Evolutionary conservation across 2,329 filamentous ascomycete species (phyloP).

Genomic region (Daldinia sp.): DNA sequence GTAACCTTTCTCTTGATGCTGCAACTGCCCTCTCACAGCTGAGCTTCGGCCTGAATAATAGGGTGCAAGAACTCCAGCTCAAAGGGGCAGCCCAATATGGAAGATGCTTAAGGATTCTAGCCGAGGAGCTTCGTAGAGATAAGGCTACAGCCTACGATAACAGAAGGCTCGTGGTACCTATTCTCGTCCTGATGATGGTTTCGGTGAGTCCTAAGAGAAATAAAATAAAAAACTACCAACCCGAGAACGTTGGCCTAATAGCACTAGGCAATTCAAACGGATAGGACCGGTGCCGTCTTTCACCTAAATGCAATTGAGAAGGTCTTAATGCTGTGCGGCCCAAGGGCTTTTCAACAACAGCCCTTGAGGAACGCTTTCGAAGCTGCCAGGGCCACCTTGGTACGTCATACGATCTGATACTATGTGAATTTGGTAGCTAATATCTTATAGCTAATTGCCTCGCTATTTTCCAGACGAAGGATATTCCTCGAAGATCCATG

Average conservation of each 20-base stretch:
- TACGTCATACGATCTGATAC: slow-evolving; percentile 5
- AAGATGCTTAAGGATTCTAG: slow-evolving; percentile 35
- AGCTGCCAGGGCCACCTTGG: slow-evolving; percentile 40
- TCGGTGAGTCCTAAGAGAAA: slow-evolving; percentile 26
- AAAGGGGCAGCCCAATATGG: slow-evolving; percentile 36
- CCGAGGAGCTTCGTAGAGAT: slow-evolving; percentile 32
- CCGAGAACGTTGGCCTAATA: not conserved
- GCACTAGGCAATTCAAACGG: slow-evolving; percentile 34
- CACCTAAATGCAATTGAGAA: slow-evolving; percentile 37
- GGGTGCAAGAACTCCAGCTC: slow-evolving; percentile 27
- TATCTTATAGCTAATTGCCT: slow-evolving; percentile 30
- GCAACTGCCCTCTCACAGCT: slow-evolving; percentile 39
- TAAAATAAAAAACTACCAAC: too few relatives aligned
- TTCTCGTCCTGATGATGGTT: slow-evolving; percentile 41
- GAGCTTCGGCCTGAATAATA: slow-evolving; percentile 36
- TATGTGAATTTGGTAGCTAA: slow-evolving; percentile 2
- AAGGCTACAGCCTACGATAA: slow-evolving; percentile 16
- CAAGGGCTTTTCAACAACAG: slow-evolving; percentile 38
- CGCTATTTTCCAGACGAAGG: slow-evolving; percentile 33
- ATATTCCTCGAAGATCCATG: slow-evolving; percentile 38
- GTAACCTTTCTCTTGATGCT: slow-evolving; percentile 33
- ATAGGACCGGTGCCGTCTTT: slow-evolving; percentile 33
- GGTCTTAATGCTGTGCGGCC: slow-evolving; percentile 35
- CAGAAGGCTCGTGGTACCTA: slow-evolving; percentile 32
- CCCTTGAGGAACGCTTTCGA: slow-evolving; percentile 40